A percentile compares a stretch with the other conserved stretches of the same genome.
These are phyloP conservation scores for Acacia confusa DNA, from an alignment of 306 rosid genomes.

Conservation along the genomic window DNA sequence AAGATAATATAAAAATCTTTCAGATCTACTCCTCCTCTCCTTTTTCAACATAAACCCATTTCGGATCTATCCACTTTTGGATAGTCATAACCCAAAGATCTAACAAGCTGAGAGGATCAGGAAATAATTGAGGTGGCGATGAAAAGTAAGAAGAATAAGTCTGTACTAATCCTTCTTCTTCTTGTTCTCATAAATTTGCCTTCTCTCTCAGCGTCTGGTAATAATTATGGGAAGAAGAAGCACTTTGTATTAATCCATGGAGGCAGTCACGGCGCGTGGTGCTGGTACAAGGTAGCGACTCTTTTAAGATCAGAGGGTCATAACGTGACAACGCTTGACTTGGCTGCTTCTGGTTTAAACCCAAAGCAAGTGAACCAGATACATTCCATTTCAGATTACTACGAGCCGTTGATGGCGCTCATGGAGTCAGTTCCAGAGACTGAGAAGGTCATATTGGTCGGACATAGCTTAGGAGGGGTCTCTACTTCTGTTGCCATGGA, in stretches of 20 bases:
- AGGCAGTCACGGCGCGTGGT: constrained; percentile 56
- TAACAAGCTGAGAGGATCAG: too few relatives aligned
- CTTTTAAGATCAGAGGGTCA: constrained; percentile 39
- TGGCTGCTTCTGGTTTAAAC: constrained; percentile 47
- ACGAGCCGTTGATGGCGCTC: constrained; percentile 44
- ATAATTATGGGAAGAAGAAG: not conserved
- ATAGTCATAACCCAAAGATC: not conserved
- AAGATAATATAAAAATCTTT: too few relatives aligned
- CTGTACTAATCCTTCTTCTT: constrained; percentile 20
- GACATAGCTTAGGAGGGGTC: constrained; percentile 56
- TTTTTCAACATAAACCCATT: not conserved
- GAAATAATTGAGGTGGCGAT: not conserved
- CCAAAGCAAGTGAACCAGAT: constrained; percentile 43
- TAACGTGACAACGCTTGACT: constrained; percentile 46
- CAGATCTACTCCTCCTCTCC: too few relatives aligned
- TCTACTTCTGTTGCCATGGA: constrained; percentile 54
- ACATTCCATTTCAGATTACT: constrained; percentile 34
- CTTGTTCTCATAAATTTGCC: not conserved
- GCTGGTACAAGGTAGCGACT: constrained; percentile 50
- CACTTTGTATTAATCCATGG: constrained; percentile 63
- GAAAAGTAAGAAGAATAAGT: not conserved
- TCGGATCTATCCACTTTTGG: not conserved
- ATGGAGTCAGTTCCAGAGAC: constrained; percentile 33
- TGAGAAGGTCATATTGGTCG: constrained; percentile 44
- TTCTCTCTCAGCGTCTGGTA: not conserved